These are phyloP conservation scores for Penicillium nordicum DNA, from an alignment of 2,329 filamentous ascomycete species.

Conservation along the genomic window DNA sequence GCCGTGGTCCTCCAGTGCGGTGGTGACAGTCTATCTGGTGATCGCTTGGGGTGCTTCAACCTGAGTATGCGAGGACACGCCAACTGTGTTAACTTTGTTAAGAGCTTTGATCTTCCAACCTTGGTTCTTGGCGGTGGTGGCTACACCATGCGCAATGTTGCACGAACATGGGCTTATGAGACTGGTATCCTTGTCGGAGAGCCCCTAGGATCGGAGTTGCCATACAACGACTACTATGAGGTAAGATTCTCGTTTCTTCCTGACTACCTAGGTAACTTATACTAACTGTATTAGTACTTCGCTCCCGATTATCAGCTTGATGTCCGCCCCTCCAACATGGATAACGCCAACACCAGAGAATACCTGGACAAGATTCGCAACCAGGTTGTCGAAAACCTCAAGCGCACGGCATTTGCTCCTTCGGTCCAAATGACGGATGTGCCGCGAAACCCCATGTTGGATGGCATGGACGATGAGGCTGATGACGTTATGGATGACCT, in stretches of 20 bases:
- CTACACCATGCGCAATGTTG: conserved; percentile 65
- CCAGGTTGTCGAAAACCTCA: conserved; percentile 65
- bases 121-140: conserved; percentile 65
- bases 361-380: conserved; percentile 66
- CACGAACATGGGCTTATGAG: conserved; percentile 64
- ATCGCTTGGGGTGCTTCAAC: conserved; percentile 67
- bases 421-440: conserved; percentile 65
- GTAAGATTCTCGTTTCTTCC: conserved; percentile 33
- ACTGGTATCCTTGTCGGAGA: conserved; percentile 79
- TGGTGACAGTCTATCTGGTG: conserved; percentile 64
- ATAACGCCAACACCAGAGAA: conserved; percentile 66
- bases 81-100: conserved; percentile 67
- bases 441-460: conserved; percentile 53
- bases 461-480: conserved; percentile 60
- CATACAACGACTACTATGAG: conserved; percentile 95
- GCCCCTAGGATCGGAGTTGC: conserved; percentile 75
- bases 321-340: conserved; percentile 68
- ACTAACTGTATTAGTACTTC: conserved; percentile 55
- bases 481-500: conserved; percentile 65
- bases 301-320: conserved; percentile 67
- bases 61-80: conserved; percentile 68
- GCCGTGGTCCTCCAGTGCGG: conserved; percentile 68
- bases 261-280: background rate
- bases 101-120: conserved; percentile 63
- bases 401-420: conserved; percentile 59